phyloP scores from a whole-genome alignment of 345 rosid genomes.

The Gossypium sturtianum region DNA sequence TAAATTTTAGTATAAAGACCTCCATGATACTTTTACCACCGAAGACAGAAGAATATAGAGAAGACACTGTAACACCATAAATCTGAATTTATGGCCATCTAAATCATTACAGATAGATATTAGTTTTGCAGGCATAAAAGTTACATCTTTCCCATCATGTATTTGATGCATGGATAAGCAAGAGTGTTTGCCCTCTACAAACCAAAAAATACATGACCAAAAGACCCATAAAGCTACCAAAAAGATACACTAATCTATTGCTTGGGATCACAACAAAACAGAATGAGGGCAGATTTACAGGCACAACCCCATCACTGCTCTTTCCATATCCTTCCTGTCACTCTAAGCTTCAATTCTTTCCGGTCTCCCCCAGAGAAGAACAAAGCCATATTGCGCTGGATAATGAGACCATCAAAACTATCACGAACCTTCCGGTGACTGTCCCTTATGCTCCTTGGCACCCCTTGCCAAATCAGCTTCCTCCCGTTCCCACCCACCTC shows the following conservation, averaged over 20 bases:
- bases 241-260: slow-evolving; percentile 11
- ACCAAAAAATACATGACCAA: slow-evolving; percentile 28
- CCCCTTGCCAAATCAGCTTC: slow-evolving; percentile 78
- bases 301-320: slow-evolving; percentile 41
- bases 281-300: not conserved
- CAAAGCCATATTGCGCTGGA: slow-evolving; percentile 73
- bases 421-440: slow-evolving; percentile 74
- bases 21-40: no score
- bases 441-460: slow-evolving; percentile 75
- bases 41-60: no score
- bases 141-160: slow-evolving; percentile 27
- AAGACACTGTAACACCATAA: no score
- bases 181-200: slow-evolving; percentile 46
- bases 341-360: slow-evolving; percentile 74
- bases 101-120: not conserved
- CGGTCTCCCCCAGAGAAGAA: slow-evolving; percentile 81
- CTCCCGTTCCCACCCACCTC: slow-evolving; percentile 84
- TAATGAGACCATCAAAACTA: slow-evolving; percentile 81
- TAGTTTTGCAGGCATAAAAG: slow-evolving; percentile 4
- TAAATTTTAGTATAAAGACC: no score
- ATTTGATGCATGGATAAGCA: slow-evolving; percentile 34
- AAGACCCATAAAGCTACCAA: slow-evolving; percentile 22
- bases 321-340: slow-evolving; percentile 80
- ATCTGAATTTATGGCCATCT: no score
- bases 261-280: slow-evolving; percentile 1